Base-by-base conservation (phyloP, 495 filamentous ascomycete genomes). In the Neurospora sp. region DNA sequence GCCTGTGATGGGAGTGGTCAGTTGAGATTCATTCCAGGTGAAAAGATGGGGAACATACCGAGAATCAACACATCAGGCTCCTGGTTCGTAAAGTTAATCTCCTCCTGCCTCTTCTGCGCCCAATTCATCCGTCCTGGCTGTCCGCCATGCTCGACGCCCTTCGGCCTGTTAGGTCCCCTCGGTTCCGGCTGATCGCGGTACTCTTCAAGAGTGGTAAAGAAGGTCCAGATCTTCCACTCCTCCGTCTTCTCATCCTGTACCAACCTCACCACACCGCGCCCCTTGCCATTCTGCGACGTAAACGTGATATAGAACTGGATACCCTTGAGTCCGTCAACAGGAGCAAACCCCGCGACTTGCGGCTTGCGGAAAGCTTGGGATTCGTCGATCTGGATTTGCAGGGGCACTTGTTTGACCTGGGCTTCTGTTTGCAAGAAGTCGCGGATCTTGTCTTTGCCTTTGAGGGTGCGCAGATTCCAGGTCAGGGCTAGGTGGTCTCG, bases 61-160 rank as follows among this genome's bases (percentile, higher is more conserved):
- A 94, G 84, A 42, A 94, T 84, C 37, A 94, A 77, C 2, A 92
- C 91, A 1, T 84, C 86, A 0, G 91, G 91, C 69, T 92, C 89
- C 9, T 78, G 77, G 35, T 85, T 82, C 14, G 79, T 75, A 69
- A 92, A 92, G 27, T 91, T 86, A 27, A 82, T 75, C 71, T 90
- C 87, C 12, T 82, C 81, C 31, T 86, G 78, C 66, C 92, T 82
- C 69, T 85, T 83, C 71, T 93, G 92, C 39, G 85, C 82, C 92
- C 92, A 94, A 62, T 90, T 93, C 79, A 80, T 81, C 9, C 87
- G 81, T 0, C 78, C 85, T 4, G 78, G 37, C 9, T 77, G 70
- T 6, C 72, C 78, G 3, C 89, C 90, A 72, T 88, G 85, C 44
- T 80, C 75, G 9, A 88, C 84, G 4, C 90, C 90, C 1, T 80